Evolutionary conservation across 2,329 filamentous ascomycete genomes (phyloP).

Genomic region (Penicillium nordicum): DNA sequence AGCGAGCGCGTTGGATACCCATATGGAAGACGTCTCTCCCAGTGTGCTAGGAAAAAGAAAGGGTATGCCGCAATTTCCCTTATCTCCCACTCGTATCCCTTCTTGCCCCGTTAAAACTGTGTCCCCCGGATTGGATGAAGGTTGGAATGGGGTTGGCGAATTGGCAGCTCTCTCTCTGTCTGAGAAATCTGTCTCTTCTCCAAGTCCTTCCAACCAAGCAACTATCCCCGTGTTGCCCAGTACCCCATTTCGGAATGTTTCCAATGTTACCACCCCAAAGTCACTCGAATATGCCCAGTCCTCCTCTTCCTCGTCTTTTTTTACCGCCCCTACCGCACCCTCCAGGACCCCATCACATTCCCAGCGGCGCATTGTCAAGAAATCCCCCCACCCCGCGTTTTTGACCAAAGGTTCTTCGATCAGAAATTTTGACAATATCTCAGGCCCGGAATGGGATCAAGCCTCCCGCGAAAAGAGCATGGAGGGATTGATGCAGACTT

Average conservation of each 20-base stretch:
- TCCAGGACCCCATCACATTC: slow-evolving; percentile 7
- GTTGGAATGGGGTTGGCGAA: background rate
- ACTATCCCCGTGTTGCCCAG: background rate
- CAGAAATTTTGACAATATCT: slow-evolving; percentile 51
- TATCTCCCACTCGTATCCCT: slow-evolving; percentile 19
- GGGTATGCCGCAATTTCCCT: slow-evolving; percentile 48
- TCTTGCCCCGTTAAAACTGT: slow-evolving; percentile 10
- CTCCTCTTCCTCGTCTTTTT: slow-evolving; percentile 25
- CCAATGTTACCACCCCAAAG: slow-evolving; percentile 8
- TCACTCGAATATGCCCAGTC: slow-evolving; percentile 40
- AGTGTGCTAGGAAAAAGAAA: slow-evolving; percentile 48
- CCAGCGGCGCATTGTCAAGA: slow-evolving; percentile 26
- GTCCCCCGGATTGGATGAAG: background rate
- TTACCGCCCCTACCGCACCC: slow-evolving; percentile 34
- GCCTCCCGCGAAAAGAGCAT: slow-evolving; percentile 72
- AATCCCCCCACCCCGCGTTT: slow-evolving; percentile 45
- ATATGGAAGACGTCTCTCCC: slow-evolving; percentile 37
- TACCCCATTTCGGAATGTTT: slow-evolving; percentile 14
- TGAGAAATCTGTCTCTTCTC: background rate
- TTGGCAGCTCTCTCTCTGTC: background rate
- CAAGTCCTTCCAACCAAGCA: background rate
- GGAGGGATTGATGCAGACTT: slow-evolving; percentile 66
- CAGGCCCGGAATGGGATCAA: slow-evolving; percentile 62
- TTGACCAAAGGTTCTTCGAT: slow-evolving; percentile 72
- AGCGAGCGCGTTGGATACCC: slow-evolving; percentile 43